Percentiles rank a stretch among this genome's conserved stretches.
Conservation (phyloP, 2,329 filamentous ascomycete species). For the Penicillium glabrum region DNA sequence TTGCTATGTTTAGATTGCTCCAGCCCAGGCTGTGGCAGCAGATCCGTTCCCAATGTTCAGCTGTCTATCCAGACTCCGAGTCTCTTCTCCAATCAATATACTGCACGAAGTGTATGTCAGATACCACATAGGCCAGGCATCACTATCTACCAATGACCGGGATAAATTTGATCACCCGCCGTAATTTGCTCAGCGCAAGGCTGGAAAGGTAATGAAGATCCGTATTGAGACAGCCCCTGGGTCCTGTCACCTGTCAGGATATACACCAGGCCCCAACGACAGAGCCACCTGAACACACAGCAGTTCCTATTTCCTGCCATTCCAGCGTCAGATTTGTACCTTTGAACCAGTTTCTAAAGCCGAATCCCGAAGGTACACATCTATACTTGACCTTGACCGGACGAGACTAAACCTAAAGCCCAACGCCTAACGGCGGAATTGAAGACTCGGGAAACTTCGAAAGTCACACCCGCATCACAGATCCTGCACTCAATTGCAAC, state of each 20-base stretch:
- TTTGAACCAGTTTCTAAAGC: not conserved
- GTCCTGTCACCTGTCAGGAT: not conserved
- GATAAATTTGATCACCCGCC: not conserved
- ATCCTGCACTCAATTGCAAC: constrained; percentile 14
- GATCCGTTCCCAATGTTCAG: not conserved
- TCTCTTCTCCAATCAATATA: not conserved
- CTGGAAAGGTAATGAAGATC: not conserved
- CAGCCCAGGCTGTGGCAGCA: not conserved
- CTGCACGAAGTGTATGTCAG: not conserved
- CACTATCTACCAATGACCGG: not conserved
- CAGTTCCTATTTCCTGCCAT: not conserved
- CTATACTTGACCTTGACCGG: not conserved
- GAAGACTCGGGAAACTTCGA: not conserved
- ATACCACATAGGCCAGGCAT: not conserved
- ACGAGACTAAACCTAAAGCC: not conserved
- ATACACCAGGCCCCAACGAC: not conserved
- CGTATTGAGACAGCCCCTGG: not conserved
- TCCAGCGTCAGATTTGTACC: not conserved
- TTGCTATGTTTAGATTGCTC: not conserved
- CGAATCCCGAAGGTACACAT: not conserved
- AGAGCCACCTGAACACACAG: not conserved
- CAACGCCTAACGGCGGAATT: not conserved
- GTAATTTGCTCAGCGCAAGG: not conserved
- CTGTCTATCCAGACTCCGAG: not conserved
- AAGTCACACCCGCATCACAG: constrained; percentile 9